Base-by-base conservation (phyloP, 176 grass and related monocot species). In the Phyllostachys edulis region DNA sequence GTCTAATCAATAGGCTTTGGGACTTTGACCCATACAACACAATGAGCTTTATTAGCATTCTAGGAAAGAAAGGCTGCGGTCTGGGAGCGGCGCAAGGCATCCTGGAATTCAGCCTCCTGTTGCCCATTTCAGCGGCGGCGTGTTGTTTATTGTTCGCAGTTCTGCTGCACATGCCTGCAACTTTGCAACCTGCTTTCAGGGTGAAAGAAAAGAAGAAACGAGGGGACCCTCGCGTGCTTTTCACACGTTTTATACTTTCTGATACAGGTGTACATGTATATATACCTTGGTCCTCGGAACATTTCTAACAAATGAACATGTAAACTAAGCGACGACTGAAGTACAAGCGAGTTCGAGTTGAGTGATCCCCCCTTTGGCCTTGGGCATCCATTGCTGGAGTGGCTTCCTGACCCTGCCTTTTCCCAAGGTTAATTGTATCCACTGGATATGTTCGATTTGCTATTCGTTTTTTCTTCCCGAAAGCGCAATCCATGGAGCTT, bases 11-110 rank as follows among this genome's bases (percentile, higher is more conserved):
- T 32, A 84, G 83, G 47, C 82, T 89, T 76, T 87, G 80, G 86
- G 45, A 13, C 84, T 89, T 38, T 83, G 90, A 93, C 90, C 81
- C 32, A 80, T 92, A 1, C 5, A 1, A 62, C 12, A 1, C 5
- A 1, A 62, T 3, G 47, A 38, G 27, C 27, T 73, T 73, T 2
- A 34, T 34, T 34, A 34, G 79, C 5, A 18, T 11, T n/a, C 23
- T 56, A 56, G 21, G 21, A 51, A 61, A 54, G 7, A 78, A 69
- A 77, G 27, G 78, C 14, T 70, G 74, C 39, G 27, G 24, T 63
- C 16, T 12, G 51, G 34, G 20, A 52, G 79, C 67, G 83, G 66
- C 75, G 75, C 14, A 2, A 3, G 40, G 15, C 29, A 10, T 13
- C 76, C 84, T 67, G 69, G 77, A 87, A 75, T 46, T 20, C 37